Evolutionary conservation across 768 basidiomycete genomes (phyloP), one percentile per base, ranked within the genome.

Genomic region (Amylocystis lapponica): DNA sequence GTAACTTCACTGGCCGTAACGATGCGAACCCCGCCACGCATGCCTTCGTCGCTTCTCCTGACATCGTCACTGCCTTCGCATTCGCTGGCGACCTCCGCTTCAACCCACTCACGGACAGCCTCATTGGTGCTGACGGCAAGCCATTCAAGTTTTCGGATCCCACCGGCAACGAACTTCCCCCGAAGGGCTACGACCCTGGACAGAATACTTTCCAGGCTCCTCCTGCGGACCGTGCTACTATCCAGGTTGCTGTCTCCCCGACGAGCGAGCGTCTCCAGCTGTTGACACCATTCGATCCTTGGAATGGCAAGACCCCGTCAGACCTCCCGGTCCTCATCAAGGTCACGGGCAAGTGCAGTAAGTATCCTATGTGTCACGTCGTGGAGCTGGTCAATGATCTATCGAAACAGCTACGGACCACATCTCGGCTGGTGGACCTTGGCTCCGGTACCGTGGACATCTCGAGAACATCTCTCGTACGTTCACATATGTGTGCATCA

Each of bases 1-100:
- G 96, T 65, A 99, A 99, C 83, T 99, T 99, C 75, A 98, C 96
- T 54, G 96, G 95, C 45, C 92, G 96, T 62, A 99, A 99, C 67
- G 96, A 98, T 59, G 94, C 96, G 56, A 98, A 99, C 80, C 93
- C 95, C 17, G 93, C 93, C 49, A 99, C 96, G 25, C 96, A 98
- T 67, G 89, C 91, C 37, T 95, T 94, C 60, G 91, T 95, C 58
- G 84, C 91, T 30, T 92, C 91, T 26, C 91, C 89, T 32, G 89
- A 96, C 58, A 71, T 99, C 63, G 95, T 97, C 63, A 97, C 95
- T 53, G 96, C 96, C 47, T 83, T 99, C 76, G 80, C 88, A 46
- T 97, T 96, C 67, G 91, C 89, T 47, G 96, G 96, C 46, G 74
- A 79, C 49, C 86, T 99, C 55, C 80, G 86, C 47, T 99, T 99